phyloP scores from a whole-genome alignment of 768 basidiomycete species.

The Rhodosporidiobolus sp. region DNA sequence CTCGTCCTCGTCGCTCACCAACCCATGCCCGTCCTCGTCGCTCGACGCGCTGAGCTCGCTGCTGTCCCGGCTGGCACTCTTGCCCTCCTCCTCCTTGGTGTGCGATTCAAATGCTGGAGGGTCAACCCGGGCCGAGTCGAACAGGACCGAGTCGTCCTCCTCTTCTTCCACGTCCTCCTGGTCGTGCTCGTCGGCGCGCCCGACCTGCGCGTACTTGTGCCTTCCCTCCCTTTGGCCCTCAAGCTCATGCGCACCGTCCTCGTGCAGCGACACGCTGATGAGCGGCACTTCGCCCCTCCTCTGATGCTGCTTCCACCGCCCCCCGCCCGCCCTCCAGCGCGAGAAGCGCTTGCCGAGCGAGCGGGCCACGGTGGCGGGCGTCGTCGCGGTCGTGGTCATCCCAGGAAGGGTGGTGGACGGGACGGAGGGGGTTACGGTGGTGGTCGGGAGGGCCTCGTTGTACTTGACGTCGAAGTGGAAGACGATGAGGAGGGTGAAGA shows the following conservation, averaged over 20 bases:
- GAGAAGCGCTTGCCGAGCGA: constrained; percentile 3
- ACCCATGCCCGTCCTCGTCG: background rate
- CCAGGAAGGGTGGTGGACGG: background rate
- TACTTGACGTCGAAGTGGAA: constrained; percentile 10
- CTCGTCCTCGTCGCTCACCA: constrained; percentile 11
- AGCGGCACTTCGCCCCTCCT: background rate
- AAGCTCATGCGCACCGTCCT: no score
- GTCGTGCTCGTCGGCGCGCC: background rate
- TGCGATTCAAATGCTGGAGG: background rate
- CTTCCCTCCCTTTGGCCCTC: no score
- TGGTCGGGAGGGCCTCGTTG: constrained; percentile 4
- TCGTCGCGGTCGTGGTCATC: background rate
- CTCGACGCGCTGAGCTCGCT: background rate
- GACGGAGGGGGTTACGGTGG: background rate
- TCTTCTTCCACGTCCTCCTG: no score
- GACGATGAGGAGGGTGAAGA: constrained; percentile 5
- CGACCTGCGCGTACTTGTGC: background rate
- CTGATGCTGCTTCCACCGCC: no score
- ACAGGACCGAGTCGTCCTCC: no score
- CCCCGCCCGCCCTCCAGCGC: background rate
- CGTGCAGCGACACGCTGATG: background rate
- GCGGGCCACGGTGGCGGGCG: background rate
- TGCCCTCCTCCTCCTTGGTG: background rate
- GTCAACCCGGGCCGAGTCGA: no score
- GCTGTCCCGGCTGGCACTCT: background rate